Evolutionary conservation across 2,329 filamentous ascomycete species (phyloP).

Genomic region (Botrytis hyacinthi): DNA sequence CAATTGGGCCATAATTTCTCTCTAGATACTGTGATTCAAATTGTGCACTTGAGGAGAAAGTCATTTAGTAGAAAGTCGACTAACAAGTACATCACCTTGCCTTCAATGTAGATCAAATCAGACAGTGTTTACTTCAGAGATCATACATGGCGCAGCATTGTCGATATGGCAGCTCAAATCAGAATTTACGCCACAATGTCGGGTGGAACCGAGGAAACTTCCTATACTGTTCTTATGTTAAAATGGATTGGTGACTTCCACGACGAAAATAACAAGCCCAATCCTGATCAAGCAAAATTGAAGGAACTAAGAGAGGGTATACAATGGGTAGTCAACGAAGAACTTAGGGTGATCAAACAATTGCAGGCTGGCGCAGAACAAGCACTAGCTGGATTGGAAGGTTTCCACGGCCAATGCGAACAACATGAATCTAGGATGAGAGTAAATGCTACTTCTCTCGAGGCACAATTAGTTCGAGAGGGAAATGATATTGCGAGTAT

Average conservation of each 20-base stretch:
- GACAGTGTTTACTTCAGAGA: slow-evolving; percentile 13
- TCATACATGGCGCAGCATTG: not conserved
- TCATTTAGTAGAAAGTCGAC: not conserved
- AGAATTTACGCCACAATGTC: slow-evolving; percentile 8
- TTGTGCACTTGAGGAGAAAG: not conserved
- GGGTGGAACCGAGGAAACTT: slow-evolving; percentile 7
- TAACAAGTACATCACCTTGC: not conserved
- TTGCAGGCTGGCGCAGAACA: not conserved
- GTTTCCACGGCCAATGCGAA: not conserved
- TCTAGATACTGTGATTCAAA: not conserved
- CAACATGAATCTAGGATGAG: not conserved
- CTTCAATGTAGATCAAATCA: not conserved
- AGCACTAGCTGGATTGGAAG: not conserved
- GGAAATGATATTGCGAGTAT: slow-evolving; percentile 3
- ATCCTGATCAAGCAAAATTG: not conserved
- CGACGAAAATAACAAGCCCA: not conserved
- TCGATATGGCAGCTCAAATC: slow-evolving; percentile 8
- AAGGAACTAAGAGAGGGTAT: not conserved
- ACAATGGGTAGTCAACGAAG: not conserved
- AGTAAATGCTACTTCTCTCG: not conserved
- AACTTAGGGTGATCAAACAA: slow-evolving; percentile 3
- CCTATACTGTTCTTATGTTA: not conserved
- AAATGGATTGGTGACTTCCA: slow-evolving; percentile 10
- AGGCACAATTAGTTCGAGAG: not conserved
- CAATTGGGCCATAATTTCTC: not conserved